Conservation (phyloP, 345 rosid species). For the Alliaria petiolata region DNA sequence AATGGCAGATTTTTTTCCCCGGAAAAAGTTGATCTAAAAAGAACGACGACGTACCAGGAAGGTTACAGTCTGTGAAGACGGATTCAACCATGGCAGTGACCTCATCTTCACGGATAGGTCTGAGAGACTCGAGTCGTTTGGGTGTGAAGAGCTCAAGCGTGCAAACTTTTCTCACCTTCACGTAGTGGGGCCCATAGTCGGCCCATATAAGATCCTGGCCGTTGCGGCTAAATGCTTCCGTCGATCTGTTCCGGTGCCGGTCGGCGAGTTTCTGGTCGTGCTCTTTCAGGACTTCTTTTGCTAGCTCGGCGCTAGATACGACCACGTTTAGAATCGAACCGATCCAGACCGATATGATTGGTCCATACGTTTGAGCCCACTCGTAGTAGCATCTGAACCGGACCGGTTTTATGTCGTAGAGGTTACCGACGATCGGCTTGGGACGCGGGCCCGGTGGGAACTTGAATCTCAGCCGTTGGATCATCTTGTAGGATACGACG, state of each 20-base stretch:
- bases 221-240: conserved; percentile 76
- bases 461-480: conserved; percentile 49
- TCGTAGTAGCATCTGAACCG: conserved; percentile 78
- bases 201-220: conserved; percentile 97
- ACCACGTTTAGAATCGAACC: conserved; percentile 79
- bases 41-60: conserved; percentile 54
- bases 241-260: conserved; percentile 65
- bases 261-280: conserved; percentile 80
- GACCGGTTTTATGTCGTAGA: conserved; percentile 79
- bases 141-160: conserved; percentile 85
- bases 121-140: conserved; percentile 64
- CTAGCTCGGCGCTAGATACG: conserved; percentile 69
- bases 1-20: too few species aligned
- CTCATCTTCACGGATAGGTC: conserved; percentile 93
- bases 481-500: conserved; percentile 35
- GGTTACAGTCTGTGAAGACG: conserved; percentile 52
- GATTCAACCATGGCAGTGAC: conserved; percentile 90
- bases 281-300: conserved; percentile 75
- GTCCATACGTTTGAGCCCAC: conserved; percentile 80
- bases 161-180: conserved; percentile 85
- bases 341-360: conserved; percentile 90
- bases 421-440: conserved; percentile 86
- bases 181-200: conserved; percentile 94
- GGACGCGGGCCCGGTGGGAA: conserved; percentile 89
- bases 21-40: too few species aligned